Evolutionary conservation across 2,329 filamentous ascomycete species (phyloP).

Genomic region (Fusarium incarnatum): DNA sequence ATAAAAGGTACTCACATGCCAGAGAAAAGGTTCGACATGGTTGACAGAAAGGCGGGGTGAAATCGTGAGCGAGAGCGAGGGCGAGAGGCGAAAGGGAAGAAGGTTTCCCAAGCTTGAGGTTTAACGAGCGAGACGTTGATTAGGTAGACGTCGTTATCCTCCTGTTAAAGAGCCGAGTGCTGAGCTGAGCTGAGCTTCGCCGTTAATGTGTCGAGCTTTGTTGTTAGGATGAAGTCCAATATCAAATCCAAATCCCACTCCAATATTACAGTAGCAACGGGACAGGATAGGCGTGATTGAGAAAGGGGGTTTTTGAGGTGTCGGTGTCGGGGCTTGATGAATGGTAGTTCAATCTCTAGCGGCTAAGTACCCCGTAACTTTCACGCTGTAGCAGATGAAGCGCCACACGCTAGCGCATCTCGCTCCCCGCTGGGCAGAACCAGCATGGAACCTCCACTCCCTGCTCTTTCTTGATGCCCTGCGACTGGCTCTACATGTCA

Average conservation of each 20-base stretch:
- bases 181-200: background rate
- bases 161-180: constrained; percentile 3
- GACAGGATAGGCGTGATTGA: constrained; percentile 32
- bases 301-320: constrained; percentile 47
- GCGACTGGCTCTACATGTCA: constrained; percentile 36
- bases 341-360: constrained; percentile 25
- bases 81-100: constrained; percentile 35
- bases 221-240: constrained; percentile 39
- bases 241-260: constrained; percentile 23
- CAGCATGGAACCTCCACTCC: constrained; percentile 15
- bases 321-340: constrained; percentile 40
- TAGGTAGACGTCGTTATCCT: background rate
- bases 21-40: constrained; percentile 71
- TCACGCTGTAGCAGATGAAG: constrained; percentile 14
- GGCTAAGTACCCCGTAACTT: constrained; percentile 44
- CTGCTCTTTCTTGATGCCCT: constrained; percentile 18
- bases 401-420: constrained; percentile 41
- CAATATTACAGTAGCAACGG: constrained; percentile 27
- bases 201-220: background rate
- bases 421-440: constrained; percentile 4
- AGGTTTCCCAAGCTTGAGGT: constrained; percentile 22
- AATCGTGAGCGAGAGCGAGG: constrained; percentile 35
- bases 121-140: background rate
- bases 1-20: constrained; percentile 65
- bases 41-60: constrained; percentile 46